A percentile compares a stretch with the other conserved stretches of the same genome.
phyloP scores from a whole-genome alignment of 2,329 filamentous ascomycete genomes.

The Kalaharituber pfeilii region DNA sequence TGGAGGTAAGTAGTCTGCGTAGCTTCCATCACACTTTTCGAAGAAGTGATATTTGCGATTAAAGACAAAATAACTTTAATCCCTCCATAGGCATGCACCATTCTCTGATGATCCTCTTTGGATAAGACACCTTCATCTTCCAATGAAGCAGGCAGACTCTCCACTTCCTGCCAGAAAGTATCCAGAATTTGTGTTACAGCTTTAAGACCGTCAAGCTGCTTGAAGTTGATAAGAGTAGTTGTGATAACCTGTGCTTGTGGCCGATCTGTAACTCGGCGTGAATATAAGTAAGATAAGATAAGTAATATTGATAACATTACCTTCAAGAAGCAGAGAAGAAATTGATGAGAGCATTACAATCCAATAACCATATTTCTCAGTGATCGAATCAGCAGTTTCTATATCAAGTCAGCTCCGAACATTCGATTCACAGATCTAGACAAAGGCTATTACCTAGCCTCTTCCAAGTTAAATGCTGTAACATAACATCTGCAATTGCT shows the following conservation, averaged over 20 bases:
- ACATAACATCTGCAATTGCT: conserved; percentile 22
- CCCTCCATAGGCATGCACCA: conserved; percentile 39
- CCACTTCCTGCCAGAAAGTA: conserved; percentile 40
- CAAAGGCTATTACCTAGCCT: conserved; percentile 22
- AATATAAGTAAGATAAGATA: neutral
- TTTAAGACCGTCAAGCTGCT: conserved; percentile 58
- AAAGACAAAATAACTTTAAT: conserved; percentile 74
- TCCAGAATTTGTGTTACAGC: conserved; percentile 55
- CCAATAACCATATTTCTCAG: conserved; percentile 60
- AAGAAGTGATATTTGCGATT: conserved; percentile 57
- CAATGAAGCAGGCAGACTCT: conserved; percentile 30
- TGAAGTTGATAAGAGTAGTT: conserved; percentile 72
- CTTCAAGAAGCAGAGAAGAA: conserved; percentile 62
- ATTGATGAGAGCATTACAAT: conserved; percentile 64
- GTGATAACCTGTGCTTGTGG: conserved; percentile 44
- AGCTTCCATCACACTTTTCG: conserved; percentile 67
- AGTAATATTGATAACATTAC: conserved; percentile 25
- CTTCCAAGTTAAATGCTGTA: conserved; percentile 23
- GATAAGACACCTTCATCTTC: conserved; percentile 28
- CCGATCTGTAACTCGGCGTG: conserved; percentile 29
- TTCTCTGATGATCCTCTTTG: conserved; percentile 29
- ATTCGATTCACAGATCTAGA: conserved; percentile 4
- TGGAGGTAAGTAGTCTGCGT: conserved; percentile 40
- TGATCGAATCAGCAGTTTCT: conserved; percentile 43
- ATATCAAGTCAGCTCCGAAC: conserved; percentile 29